These are phyloP conservation scores for Brassica balearica DNA, from an alignment of 441 rosid species.

Conservation along the genomic window DNA sequence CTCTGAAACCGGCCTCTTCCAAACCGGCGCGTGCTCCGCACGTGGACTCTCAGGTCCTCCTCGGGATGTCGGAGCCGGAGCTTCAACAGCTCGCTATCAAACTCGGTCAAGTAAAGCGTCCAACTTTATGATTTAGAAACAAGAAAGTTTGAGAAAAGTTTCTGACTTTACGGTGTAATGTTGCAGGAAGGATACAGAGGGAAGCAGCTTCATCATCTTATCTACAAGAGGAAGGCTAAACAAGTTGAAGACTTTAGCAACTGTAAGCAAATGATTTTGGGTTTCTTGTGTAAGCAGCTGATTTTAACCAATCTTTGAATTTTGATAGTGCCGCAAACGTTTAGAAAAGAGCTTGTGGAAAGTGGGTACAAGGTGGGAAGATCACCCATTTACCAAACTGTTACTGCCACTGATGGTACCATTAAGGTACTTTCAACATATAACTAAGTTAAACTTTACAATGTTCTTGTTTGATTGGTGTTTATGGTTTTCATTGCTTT, in stretches of 20 bases:
- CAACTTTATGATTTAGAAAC: neutral
- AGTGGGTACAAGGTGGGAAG: conserved; percentile 88
- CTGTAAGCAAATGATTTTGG: conserved; percentile 52
- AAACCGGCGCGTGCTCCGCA: conserved; percentile 51
- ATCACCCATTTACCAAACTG: conserved; percentile 67
- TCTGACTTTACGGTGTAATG: neutral
- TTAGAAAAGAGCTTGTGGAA: conserved; percentile 76
- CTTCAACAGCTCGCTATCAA: conserved; percentile 81
- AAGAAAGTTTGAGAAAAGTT: neutral
- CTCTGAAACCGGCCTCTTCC: conserved; percentile 24
- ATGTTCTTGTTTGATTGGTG: conserved; percentile 12
- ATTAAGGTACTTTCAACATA: conserved; percentile 60
- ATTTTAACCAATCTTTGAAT: neutral
- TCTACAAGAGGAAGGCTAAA: conserved; percentile 79
- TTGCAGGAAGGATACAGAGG: conserved; percentile 85
- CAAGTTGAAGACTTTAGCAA: conserved; percentile 82
- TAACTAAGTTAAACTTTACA: neutral
- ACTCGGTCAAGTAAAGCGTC: conserved; percentile 68
- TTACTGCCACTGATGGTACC: conserved; percentile 92
- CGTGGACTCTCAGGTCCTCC: conserved; percentile 67
- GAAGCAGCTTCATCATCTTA: conserved; percentile 84
- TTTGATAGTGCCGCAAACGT: conserved; percentile 79
- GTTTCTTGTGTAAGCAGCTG: neutral
- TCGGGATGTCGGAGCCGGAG: conserved; percentile 88
- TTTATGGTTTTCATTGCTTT: conserved; percentile 1